phyloP scores from a whole-genome alignment of 768 basidiomycete species.

The Boletus coccyginus region DNA sequence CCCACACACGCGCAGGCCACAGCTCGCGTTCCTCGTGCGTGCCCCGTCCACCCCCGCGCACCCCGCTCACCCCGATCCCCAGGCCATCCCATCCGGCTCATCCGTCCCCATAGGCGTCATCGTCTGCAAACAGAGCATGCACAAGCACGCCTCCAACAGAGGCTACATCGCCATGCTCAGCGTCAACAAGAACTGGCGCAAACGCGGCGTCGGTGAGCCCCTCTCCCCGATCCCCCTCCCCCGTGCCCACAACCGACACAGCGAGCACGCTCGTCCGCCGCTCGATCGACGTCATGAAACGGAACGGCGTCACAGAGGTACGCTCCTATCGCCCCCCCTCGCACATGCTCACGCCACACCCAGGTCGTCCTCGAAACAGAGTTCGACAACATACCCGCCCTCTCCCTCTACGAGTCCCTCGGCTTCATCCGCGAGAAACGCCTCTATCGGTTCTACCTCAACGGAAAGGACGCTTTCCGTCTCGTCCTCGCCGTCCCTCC shows the following conservation, averaged over 20 bases:
- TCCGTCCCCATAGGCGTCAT: conserved; percentile 82
- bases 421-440: conserved; percentile 97
- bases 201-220: conserved; percentile 86
- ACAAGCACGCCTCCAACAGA: conserved; percentile 69
- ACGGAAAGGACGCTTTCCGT: conserved; percentile 93
- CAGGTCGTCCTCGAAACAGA: conserved; percentile 97
- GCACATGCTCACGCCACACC: not conserved
- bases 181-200: conserved; percentile 78
- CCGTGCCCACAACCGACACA: conserved; percentile 32
- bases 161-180: conserved; percentile 99
- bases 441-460: conserved; percentile 92
- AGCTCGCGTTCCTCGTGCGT: conserved; percentile 76
- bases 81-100: conserved; percentile 29
- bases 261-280: conserved; percentile 82
- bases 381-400: conserved; percentile 84
- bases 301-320: conserved; percentile 83
- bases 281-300: conserved; percentile 83
- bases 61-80: not conserved
- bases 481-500: conserved; percentile 63
- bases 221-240: not conserved
- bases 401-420: conserved; percentile 85
- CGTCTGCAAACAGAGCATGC: conserved; percentile 95
- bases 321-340: conserved; percentile 14
- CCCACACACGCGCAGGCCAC: conserved; percentile 57
- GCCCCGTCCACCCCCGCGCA: fast-evolving